A percentile compares a stretch with the other conserved stretches of the same genome.
phyloP scores from a whole-genome alignment of 768 basidiomycete species.

The Trametes maxima region DNA sequence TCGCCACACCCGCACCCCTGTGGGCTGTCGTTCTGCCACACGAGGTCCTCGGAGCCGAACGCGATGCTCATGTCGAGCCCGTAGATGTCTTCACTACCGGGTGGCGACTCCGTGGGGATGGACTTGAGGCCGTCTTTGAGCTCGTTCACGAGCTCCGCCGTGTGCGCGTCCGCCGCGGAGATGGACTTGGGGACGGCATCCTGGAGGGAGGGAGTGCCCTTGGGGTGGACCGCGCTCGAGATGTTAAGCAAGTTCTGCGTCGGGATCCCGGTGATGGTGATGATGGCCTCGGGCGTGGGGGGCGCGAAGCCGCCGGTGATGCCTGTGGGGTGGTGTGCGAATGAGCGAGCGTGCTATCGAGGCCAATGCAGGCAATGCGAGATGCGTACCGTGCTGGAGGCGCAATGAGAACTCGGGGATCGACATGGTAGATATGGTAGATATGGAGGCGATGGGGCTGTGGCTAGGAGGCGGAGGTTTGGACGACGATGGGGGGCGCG shows the following conservation, averaged over 20 bases:
- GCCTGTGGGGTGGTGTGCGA: constrained; percentile 44
- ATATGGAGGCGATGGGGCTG: background rate
- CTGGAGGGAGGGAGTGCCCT: constrained; percentile 48
- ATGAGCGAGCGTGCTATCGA: background rate
- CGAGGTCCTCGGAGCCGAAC: constrained; percentile 56
- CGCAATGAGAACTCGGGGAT: constrained; percentile 55
- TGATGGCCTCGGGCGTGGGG: constrained; percentile 59
- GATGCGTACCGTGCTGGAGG: constrained; percentile 58
- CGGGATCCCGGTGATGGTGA: constrained; percentile 49
- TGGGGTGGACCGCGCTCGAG: constrained; percentile 47
- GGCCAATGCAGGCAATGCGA: background rate
- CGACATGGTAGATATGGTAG: constrained; percentile 39
- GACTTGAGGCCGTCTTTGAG: constrained; percentile 60
- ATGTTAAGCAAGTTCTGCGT: constrained; percentile 45
- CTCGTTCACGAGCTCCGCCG: constrained; percentile 51
- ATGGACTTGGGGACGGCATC: constrained; percentile 48
- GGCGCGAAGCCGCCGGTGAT: constrained; percentile 78
- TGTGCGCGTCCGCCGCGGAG: constrained; percentile 35
- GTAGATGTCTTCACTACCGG: constrained; percentile 74
- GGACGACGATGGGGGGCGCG: background rate
- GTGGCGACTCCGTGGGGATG: constrained; percentile 56
- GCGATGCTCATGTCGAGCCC: constrained; percentile 66
- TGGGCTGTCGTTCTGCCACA: constrained; percentile 66
- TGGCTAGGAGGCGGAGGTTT: background rate
- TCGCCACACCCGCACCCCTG: constrained; percentile 58